Base-by-base conservation (phyloP, 73 alveolate species). In the Paramecium octaurelia region DNA sequence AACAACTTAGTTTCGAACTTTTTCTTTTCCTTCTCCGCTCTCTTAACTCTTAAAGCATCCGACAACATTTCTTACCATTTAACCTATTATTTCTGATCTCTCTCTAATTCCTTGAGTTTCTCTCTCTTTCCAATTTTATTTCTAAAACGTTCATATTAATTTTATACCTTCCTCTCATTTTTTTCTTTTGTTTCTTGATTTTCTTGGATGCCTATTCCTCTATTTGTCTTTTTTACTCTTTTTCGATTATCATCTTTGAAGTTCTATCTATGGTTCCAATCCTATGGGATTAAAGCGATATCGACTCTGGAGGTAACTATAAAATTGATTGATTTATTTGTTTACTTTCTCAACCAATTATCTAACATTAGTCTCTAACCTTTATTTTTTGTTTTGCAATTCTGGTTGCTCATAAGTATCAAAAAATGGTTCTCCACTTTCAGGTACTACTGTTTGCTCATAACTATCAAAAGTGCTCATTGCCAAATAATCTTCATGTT, bases 401-500 rank as follows among this genome's bases (percentile, higher is more conserved):
- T 98, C 99, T 58, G 97, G 96, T 46, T 93, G 75, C 92, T 97
- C 99, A 75, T 94, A 97, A 1, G 99, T 95, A 64, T 96, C 98
- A 83, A 93, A 97, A 93, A 96, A 97, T 31, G 99, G 97, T 31
- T 94, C 94, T 14, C 99, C 99, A 77, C 98, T 73, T 21, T 99
- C 99, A 16, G 99, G 99, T 6, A 98, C 93, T 12, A 97, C 88
- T 10, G 97, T 96, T 16, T 97, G 92, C 20, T 97, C 91, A 92
- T 95, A 95, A 8, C 99, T 99, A n/a, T 86, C 50, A 34, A 60
- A 92, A 60, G 95, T 94, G 8, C 98, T 97, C 44, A 97, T 80
- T 6, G 99, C 99, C 16, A 98, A 83, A 90, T 95, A 98, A 93
- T 98, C 99, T 97, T 97, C 99, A 88, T 77, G 97, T 16, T 96